These are phyloP conservation scores for Thozetella sp. DNA, from an alignment of 495 filamentous ascomycete genomes.

Conservation along the genomic window DNA sequence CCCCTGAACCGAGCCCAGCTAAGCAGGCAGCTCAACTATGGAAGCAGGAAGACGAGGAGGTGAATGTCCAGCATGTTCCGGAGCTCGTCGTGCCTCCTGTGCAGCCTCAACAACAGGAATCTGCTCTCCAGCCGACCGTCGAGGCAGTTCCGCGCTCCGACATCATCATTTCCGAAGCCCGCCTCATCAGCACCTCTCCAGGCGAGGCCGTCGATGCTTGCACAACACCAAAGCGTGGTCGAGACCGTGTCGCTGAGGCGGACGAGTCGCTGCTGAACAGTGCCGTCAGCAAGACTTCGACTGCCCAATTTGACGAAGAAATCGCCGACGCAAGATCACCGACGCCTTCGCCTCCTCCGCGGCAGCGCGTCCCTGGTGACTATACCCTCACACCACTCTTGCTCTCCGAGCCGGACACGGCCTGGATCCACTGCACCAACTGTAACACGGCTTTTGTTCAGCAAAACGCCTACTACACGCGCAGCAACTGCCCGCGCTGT, in stretches of 20 bases:
- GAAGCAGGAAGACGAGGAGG: constrained; percentile 28
- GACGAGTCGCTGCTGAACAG: too few relatives aligned
- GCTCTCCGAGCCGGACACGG: constrained; percentile 70
- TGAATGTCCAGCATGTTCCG: constrained; percentile 11
- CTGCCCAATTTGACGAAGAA: too few relatives aligned
- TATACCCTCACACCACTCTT: constrained; percentile 75
- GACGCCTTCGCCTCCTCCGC: constrained; percentile 21
- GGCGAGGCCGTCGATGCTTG: too few relatives aligned
- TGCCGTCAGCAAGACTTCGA: too few relatives aligned
- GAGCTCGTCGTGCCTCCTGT: constrained; percentile 7
- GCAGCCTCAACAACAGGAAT: not conserved
- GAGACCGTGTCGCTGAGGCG: too few relatives aligned
- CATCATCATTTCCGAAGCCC: too few relatives aligned
- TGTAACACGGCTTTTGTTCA: constrained; percentile 86
- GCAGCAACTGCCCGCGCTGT: constrained; percentile 84
- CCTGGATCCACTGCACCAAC: constrained; percentile 85
- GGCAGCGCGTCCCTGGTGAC: constrained; percentile 65
- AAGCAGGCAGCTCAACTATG: constrained; percentile 19
- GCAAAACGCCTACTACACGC: constrained; percentile 80
- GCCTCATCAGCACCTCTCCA: too few relatives aligned
- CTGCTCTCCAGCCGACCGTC: constrained; percentile 11
- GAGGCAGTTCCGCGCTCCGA: constrained; percentile 2
- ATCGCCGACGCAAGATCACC: not conserved
- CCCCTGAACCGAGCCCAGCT: constrained; percentile 35
- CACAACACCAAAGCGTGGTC: too few relatives aligned